Evolutionary conservation across 352 stramenopile genomes (phyloP).

Genomic region (Phytophthora boehmeriae): DNA sequence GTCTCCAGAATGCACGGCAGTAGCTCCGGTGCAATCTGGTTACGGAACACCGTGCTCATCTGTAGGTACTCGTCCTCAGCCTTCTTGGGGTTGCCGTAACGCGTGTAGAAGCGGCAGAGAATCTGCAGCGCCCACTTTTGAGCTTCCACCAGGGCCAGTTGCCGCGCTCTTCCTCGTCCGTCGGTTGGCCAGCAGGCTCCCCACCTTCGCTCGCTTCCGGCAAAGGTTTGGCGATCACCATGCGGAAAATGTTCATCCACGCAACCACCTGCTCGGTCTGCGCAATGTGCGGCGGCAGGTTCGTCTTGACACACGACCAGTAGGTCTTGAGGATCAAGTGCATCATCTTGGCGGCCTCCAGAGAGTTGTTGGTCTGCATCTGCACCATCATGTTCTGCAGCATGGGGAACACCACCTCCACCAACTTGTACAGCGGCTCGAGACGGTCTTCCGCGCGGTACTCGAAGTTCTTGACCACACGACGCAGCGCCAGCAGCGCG

Average conservation of each 20-base stretch:
- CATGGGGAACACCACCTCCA: conserved; percentile 93
- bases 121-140: conserved; percentile 99
- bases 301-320: conserved; percentile 97
- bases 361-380: conserved; percentile 77
- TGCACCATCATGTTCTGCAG: conserved; percentile 92
- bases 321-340: conserved; percentile 98
- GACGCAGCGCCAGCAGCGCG: conserved; percentile 94
- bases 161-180: conserved; percentile 90
- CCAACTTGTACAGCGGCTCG: conserved; percentile 92
- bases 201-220: conserved; percentile 85
- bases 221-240: conserved; percentile 91
- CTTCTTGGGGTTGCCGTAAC: conserved; percentile 97
- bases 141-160: conserved; percentile 98
- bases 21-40: conserved; percentile 90
- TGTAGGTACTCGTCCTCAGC: conserved; percentile 87
- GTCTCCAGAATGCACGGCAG: conserved; percentile 89
- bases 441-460: conserved; percentile 95
- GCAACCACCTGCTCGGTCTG: conserved; percentile 89
- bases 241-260: conserved; percentile 93
- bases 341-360: conserved; percentile 95
- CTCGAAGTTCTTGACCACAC: conserved; percentile 98
- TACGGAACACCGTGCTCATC: conserved; percentile 95
- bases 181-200: conserved; percentile 89
- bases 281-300: conserved; percentile 85
- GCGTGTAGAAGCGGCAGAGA: conserved; percentile 96